Percentiles rank a stretch among this genome's conserved stretches.
Evolutionary conservation across 108 stramenopile genomes (phyloP).

Genomic region (Cylindrotheca fusiformis): DNA sequence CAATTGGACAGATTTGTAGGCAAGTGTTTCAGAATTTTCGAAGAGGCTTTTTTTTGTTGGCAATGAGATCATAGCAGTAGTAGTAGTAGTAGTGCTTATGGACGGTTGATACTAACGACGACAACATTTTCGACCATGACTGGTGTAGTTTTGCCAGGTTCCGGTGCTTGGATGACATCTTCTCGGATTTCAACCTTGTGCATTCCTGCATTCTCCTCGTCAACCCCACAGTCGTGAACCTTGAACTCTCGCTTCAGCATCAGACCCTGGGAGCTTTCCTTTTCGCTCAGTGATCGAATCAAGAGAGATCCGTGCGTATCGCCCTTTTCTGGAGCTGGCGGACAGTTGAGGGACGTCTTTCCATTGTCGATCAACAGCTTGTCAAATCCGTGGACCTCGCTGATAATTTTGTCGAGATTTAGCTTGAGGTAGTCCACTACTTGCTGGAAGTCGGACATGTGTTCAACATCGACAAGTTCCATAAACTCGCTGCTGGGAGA

Average conservation of each 20-base stretch:
- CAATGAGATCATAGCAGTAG: too few species aligned
- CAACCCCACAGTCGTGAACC: slow-evolving; percentile 25
- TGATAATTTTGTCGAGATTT: slow-evolving; percentile 25
- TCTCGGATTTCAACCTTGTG: slow-evolving; percentile 33
- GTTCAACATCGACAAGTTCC: slow-evolving; percentile 28
- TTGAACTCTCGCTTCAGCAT: slow-evolving; percentile 33
- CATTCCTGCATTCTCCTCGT: slow-evolving; percentile 9
- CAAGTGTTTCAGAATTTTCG: too few species aligned
- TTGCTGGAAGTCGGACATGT: slow-evolving; percentile 25
- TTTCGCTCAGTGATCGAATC: slow-evolving; percentile 27
- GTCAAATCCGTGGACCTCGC: slow-evolving; percentile 33
- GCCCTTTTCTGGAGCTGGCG: slow-evolving; percentile 22
- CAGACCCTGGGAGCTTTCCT: slow-evolving; percentile 13
- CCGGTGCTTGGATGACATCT: slow-evolving; percentile 22
- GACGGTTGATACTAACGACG: slow-evolving; percentile 16
- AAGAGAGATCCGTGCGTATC: slow-evolving; percentile 20
- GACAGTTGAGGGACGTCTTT: slow-evolving; percentile 26
- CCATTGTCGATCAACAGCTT: slow-evolving; percentile 26
- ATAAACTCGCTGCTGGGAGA: slow-evolving; percentile 28
- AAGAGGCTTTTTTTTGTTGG: too few species aligned
- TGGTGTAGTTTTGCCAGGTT: neutral
- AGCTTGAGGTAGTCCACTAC: slow-evolving; percentile 20
- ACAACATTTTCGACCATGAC: slow-evolving; percentile 7
- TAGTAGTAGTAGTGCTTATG: too few species aligned
- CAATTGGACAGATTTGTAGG: too few species aligned